A percentile compares a stretch with the other conserved stretches of the same genome.
phyloP scores from a whole-genome alignment of 73 alveolate species.

The Paramecium tetraurelia region DNA sequence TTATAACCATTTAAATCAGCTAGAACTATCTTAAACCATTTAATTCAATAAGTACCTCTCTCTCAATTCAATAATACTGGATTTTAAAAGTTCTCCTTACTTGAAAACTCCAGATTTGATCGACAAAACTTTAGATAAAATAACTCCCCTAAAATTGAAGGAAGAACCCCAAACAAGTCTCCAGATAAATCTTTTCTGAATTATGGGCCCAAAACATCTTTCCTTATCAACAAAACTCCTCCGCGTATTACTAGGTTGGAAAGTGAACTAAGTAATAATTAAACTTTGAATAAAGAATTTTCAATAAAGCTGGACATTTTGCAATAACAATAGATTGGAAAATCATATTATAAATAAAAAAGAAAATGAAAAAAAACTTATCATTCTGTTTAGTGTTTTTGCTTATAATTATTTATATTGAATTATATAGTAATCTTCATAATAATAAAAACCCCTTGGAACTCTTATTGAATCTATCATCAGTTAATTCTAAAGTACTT shows the following conservation, averaged over 20 bases:
- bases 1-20: neutral
- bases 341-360: neutral
- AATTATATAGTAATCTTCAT: neutral
- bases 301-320: neutral
- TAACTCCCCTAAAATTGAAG: neutral
- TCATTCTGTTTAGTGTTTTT: neutral
- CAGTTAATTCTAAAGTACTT: neutral
- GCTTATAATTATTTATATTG: neutral
- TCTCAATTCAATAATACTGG: neutral
- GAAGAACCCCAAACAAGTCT: neutral
- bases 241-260: neutral
- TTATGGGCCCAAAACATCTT: neutral
- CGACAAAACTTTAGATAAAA: neutral
- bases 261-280: neutral
- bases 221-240: neutral
- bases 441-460: neutral
- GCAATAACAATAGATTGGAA: neutral
- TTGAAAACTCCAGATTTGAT: neutral
- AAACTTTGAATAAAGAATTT: neutral
- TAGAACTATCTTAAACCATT: neutral
- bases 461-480: neutral
- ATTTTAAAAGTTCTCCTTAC: neutral
- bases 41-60: neutral
- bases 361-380: neutral
- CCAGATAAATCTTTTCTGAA: neutral